Conservation (phyloP, 495 filamentous ascomycete genomes). For the Tuber melanosporum region DNA sequence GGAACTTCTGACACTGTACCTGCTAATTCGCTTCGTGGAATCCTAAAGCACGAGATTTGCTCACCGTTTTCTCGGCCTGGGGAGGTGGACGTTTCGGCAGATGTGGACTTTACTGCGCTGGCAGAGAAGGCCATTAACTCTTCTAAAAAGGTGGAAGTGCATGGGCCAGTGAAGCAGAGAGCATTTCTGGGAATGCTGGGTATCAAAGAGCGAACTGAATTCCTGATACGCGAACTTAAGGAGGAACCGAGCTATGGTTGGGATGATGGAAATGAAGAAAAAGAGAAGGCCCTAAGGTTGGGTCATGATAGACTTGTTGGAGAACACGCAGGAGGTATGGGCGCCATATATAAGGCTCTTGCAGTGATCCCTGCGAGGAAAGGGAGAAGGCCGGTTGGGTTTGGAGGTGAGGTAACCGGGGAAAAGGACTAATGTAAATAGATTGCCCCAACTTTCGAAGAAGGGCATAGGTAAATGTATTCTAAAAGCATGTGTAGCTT, state of each 20-base stretch:
- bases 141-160: slow-evolving; percentile 75
- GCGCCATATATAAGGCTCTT: slow-evolving; percentile 86
- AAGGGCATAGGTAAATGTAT: background rate
- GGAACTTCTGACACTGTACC: slow-evolving; percentile 73
- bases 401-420: slow-evolving; percentile 65
- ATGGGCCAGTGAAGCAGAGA: slow-evolving; percentile 86
- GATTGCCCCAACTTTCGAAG: background rate
- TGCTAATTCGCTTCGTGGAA: slow-evolving; percentile 79
- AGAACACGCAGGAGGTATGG: slow-evolving; percentile 73
- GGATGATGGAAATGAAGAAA: slow-evolving; percentile 15
- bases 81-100: slow-evolving; percentile 74
- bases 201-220: slow-evolving; percentile 66
- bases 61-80: slow-evolving; percentile 73
- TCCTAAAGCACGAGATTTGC: slow-evolving; percentile 63
- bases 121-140: slow-evolving; percentile 71
- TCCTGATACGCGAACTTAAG: slow-evolving; percentile 50
- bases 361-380: slow-evolving; percentile 77
- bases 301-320: slow-evolving; percentile 77
- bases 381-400: slow-evolving; percentile 77
- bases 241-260: slow-evolving; percentile 17
- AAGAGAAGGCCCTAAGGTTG: slow-evolving; percentile 57
- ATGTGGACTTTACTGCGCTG: slow-evolving; percentile 83
- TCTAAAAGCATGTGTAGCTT: background rate
- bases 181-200: slow-evolving; percentile 73
- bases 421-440: slow-evolving; percentile 8